Evolutionary conservation across 495 filamentous ascomycete species (phyloP).

Genomic region (Xylaria telfairii): DNA sequence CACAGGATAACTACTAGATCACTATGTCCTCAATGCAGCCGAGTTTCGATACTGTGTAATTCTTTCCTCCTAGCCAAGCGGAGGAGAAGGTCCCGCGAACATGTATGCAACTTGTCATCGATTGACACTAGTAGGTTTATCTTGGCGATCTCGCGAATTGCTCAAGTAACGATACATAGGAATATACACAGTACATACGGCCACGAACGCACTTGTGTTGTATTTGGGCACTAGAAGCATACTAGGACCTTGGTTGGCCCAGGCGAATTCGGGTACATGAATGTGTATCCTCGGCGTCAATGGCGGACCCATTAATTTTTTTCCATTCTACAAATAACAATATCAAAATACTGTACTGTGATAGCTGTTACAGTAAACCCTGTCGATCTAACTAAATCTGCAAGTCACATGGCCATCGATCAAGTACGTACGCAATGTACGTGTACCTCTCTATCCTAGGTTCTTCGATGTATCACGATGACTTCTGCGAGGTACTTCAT

Average conservation of each 20-base stretch:
- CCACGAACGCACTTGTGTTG: neutral
- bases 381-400: slow-evolving; percentile 20
- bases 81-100: neutral
- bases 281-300: slow-evolving; percentile 15
- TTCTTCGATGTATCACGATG: slow-evolving; percentile 6
- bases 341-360: neutral
- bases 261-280: slow-evolving; percentile 1
- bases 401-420: slow-evolving; percentile 12
- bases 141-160: slow-evolving; percentile 1
- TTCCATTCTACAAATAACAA: slow-evolving; percentile 4
- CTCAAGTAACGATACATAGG: slow-evolving; percentile 6
- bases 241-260: slow-evolving; percentile 13
- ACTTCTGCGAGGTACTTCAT: neutral
- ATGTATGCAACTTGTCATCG: neutral
- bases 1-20: neutral
- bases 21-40: neutral
- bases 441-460: slow-evolving; percentile 3
- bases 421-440: neutral
- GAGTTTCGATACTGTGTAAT: neutral
- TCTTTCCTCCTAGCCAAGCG: neutral
- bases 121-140: neutral
- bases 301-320: slow-evolving; percentile 14
- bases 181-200: neutral
- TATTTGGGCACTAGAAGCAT: slow-evolving; percentile 11
- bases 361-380: slow-evolving; percentile 11